phyloP scores from a whole-genome alignment of 2,329 filamentous ascomycete species.

The Tolypocladium nubicola region DNA sequence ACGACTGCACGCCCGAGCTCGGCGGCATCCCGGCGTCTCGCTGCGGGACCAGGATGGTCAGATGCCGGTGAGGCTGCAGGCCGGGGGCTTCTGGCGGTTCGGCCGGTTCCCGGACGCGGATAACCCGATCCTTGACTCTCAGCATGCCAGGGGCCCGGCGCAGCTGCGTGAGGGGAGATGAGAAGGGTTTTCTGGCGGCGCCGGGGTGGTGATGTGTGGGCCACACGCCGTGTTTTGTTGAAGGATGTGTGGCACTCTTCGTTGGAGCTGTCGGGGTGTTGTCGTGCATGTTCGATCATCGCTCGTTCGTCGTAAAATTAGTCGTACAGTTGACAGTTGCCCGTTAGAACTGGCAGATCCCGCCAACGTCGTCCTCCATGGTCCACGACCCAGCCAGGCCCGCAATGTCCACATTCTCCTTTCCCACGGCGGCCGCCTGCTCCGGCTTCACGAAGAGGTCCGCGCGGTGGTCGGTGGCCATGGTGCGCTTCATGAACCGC shows the following conservation, averaged over 20 bases:
- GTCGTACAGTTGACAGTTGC: neutral
- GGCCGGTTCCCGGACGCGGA: slow-evolving; percentile 52
- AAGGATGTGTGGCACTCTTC: neutral
- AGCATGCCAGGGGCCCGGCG: slow-evolving; percentile 44
- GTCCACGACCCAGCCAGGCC: slow-evolving; percentile 81
- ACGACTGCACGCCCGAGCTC: slow-evolving; percentile 40
- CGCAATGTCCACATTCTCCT: slow-evolving; percentile 36
- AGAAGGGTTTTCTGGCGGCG: slow-evolving; percentile 14
- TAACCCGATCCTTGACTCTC: slow-evolving; percentile 44
- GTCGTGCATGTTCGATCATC: neutral
- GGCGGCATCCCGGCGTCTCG: slow-evolving; percentile 33
- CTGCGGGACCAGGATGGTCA: slow-evolving; percentile 37
- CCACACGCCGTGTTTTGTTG: neutral
- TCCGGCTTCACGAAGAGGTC: slow-evolving; percentile 47
- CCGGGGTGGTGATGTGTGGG: neutral
- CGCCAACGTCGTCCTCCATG: slow-evolving; percentile 70
- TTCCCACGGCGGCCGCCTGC: slow-evolving; percentile 26
- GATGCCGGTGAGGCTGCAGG: slow-evolving; percentile 42
- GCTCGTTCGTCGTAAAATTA: neutral
- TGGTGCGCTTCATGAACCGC: slow-evolving; percentile 44
- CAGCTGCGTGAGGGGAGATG: slow-evolving; percentile 24
- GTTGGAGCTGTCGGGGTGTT: neutral
- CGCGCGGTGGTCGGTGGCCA: slow-evolving; percentile 35
- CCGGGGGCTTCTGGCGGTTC: slow-evolving; percentile 52
- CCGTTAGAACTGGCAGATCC: slow-evolving; percentile 42